Conservation (phyloP, 768 basidiomycete genomes). For the Suillus tomentosus region DNA sequence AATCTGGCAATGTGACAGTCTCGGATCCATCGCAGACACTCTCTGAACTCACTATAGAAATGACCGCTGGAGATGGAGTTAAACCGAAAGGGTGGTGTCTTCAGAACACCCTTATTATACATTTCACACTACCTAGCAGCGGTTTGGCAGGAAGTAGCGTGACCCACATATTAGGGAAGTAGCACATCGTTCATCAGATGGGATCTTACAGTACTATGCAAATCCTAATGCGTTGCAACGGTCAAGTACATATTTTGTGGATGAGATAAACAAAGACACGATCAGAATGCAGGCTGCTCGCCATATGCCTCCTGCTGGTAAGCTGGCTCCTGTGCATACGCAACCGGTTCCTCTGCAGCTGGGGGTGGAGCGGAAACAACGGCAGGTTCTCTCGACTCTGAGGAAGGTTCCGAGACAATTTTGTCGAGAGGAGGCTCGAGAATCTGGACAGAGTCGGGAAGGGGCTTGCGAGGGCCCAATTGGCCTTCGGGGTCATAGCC, state of each 20-base stretch:
- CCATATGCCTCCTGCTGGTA: conserved; percentile 46
- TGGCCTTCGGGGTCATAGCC: conserved; percentile 91
- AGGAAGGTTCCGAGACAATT: conserved; percentile 83
- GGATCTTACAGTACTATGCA: conserved; percentile 1
- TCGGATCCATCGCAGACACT: conserved; percentile 68
- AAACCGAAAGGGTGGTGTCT: conserved; percentile 20
- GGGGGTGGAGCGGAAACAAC: conserved; percentile 50
- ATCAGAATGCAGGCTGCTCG: conserved; percentile 64
- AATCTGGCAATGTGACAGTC: conserved; percentile 49
- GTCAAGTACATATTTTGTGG: conserved; percentile 7
- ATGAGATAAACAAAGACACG: conserved; percentile 7
- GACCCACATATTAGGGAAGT: conserved; percentile 19
- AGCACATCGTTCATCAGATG: background rate
- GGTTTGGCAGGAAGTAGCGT: conserved; percentile 55
- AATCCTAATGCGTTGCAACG: conserved; percentile 1
- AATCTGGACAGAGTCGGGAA: conserved; percentile 93
- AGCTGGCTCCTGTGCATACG: conserved; percentile 34
- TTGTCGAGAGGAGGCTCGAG: conserved; percentile 91
- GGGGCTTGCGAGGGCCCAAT: conserved; percentile 86
- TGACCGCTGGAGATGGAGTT: conserved; percentile 30
- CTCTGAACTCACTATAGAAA: conserved; percentile 36
- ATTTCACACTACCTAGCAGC: conserved; percentile 46
- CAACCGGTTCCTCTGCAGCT: conserved; percentile 50
- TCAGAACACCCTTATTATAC: conserved; percentile 28
- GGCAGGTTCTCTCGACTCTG: conserved; percentile 81